These are phyloP conservation scores for Paraglomus occultum DNA, from an alignment of 192 early-diverging fungal species.

Conservation along the genomic window DNA sequence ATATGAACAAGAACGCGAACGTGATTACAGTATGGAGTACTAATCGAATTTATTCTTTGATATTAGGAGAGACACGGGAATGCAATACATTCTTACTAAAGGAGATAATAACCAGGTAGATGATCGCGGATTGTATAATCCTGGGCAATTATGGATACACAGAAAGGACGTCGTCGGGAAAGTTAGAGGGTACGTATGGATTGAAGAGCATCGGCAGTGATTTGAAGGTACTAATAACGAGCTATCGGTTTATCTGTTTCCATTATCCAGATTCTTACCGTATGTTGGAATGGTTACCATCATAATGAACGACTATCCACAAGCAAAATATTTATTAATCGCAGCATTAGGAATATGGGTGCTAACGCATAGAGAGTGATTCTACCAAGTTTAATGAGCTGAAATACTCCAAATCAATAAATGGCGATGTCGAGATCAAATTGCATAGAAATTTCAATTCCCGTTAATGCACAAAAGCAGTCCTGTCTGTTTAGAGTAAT, in stretches of 20 bases:
- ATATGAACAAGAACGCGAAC: background rate
- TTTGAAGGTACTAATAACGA: background rate
- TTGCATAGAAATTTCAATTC: too few species aligned
- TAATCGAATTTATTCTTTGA: background rate
- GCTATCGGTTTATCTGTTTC: conserved; percentile 1
- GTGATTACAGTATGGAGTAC: background rate
- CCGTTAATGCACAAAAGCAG: too few species aligned
- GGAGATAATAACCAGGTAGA: conserved; percentile 93
- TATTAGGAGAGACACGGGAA: conserved; percentile 57
- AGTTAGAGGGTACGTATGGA: conserved; percentile 63
- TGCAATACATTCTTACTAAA: conserved; percentile 91
- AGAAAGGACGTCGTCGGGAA: conserved; percentile 87
- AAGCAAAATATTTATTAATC: conserved; percentile 83
- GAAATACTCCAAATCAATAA: too few species aligned
- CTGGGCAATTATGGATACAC: conserved; percentile 88
- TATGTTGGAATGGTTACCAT: conserved; percentile 97
- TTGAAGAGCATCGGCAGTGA: background rate
- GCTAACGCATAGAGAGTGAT: conserved; percentile 66
- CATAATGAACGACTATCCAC: conserved; percentile 93
- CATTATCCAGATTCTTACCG: conserved; percentile 69
- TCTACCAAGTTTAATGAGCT: too few species aligned
- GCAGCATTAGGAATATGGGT: conserved; percentile 72
- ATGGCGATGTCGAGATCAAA: too few species aligned
- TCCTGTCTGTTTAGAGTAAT: too few species aligned
- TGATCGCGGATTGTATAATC: conserved; percentile 88